Evolutionary conservation across 345 rosid genomes (phyloP), one percentile per base, ranked within the genome.

Genomic region (Eutrema heterophyllum): DNA sequence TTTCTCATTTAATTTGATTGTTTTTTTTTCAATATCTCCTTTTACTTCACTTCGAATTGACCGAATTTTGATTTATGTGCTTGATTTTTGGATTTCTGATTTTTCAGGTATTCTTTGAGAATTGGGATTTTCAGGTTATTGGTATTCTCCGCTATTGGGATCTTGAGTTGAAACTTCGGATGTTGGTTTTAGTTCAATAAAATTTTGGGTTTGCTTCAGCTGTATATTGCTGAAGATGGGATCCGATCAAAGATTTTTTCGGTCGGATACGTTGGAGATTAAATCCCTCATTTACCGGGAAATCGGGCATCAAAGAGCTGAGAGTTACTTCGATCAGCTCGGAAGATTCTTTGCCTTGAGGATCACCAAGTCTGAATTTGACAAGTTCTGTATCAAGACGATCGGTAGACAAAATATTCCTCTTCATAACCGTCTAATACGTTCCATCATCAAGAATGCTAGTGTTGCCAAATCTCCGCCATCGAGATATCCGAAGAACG

Each of bases 241-340:
- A 32, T 70, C 72, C 51, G 52, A 64, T 53, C 56, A 62, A 55
- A 29, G 12, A 7, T 14, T 0, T 24, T 56, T 54, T 2, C 54
- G 76, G n/a, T 39, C 33, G 4, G 68, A 77, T 71, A 71, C 80
- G 0, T 32, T 58, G 14, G 72, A 71, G 80, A 56, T 77, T 0
- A 77, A 26, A 58, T 5, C 80, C 33, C 76, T 40, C 2, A 71
- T 77, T 8, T 41, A 3, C 61, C 48, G 56, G n/a, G 81, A 73
- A 83, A 81, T 94, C 51, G 98, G 98, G 45, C 78, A 82, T 56
- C 89, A 83, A 70, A 87, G 87, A 83, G 95, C 96, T 0, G 84
- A 87, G 56, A 87, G 60, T 56, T 94, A 94, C 85, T 94, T 94
- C 68, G 78, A 85, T 58, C 96, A 82, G 71, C 93, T 94, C 10